These are phyloP conservation scores for Aphanoascus verrucosus DNA, from an alignment of 2,329 filamentous ascomycete genomes.

Conservation along the genomic window DNA sequence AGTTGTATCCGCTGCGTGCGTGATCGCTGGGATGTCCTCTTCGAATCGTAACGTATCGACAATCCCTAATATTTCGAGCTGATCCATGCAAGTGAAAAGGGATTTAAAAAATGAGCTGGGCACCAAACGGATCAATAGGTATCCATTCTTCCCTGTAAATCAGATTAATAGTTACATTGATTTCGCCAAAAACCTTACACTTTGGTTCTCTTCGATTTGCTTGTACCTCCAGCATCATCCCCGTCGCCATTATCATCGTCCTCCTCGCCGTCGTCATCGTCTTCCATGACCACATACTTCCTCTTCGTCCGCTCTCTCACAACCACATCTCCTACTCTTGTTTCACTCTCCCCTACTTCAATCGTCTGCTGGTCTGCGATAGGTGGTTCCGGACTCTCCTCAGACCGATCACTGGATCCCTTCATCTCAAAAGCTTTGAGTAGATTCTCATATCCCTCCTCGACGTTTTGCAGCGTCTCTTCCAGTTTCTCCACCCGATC, in stretches of 20 bases:
- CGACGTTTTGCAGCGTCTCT: conserved; percentile 46
- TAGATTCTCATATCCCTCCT: conserved; percentile 49
- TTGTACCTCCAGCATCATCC: not conserved
- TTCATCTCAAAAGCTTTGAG: conserved; percentile 35
- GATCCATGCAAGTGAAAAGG: too few species aligned
- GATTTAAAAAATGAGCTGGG: too few species aligned
- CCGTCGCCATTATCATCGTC: not conserved
- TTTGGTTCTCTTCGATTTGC: conserved; percentile 5
- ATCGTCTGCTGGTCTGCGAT: conserved; percentile 17
- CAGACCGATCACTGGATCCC: conserved; percentile 19
- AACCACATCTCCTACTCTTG: conserved; percentile 17
- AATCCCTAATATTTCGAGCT: too few species aligned
- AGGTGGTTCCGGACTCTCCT: conserved; percentile 11
- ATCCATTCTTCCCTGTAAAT: too few species aligned
- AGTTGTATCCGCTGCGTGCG: too few species aligned
- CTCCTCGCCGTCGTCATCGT: conserved; percentile 13
- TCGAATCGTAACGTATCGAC: too few species aligned
- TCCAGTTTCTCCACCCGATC: conserved; percentile 52
- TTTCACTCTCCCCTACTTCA: conserved; percentile 20
- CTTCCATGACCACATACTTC: conserved; percentile 21
- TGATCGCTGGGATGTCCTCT: too few species aligned
- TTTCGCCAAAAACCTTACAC: not conserved
- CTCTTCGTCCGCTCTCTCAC: conserved; percentile 22
- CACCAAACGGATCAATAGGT: too few species aligned
- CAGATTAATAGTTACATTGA: too few species aligned